These are phyloP conservation scores for Claviceps sp. DNA, from an alignment of 2,329 filamentous ascomycete genomes.

Conservation along the genomic window DNA sequence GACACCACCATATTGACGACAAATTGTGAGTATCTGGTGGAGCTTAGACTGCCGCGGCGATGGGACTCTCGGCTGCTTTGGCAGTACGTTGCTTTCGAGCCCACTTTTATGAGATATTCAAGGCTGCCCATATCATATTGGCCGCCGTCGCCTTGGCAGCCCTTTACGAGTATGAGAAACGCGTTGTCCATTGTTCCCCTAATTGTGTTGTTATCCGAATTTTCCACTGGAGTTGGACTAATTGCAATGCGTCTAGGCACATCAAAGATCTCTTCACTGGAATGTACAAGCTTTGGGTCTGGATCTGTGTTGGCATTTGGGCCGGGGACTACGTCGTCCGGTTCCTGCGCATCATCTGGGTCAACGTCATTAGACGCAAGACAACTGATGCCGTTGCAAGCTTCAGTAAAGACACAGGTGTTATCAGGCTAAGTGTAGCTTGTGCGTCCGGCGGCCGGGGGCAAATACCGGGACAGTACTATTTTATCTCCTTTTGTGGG, in stretches of 20 bases:
- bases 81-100: background rate
- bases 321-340: slow-evolving; percentile 29
- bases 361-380: slow-evolving; percentile 16
- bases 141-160: slow-evolving; percentile 30
- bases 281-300: slow-evolving; percentile 15
- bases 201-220: background rate
- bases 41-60: background rate
- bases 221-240: no score
- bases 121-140: slow-evolving; percentile 30
- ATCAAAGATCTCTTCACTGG: slow-evolving; percentile 9
- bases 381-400: background rate
- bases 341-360: slow-evolving; percentile 21
- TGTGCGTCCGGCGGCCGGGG: slow-evolving; percentile 5
- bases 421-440: background rate
- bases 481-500: slow-evolving; percentile 24
- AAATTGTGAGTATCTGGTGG: no score
- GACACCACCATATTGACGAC: no score
- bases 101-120: slow-evolving; percentile 28
- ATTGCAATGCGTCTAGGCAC: slow-evolving; percentile 4
- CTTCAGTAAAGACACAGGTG: background rate
- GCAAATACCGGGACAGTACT: slow-evolving; percentile 25
- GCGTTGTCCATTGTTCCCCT: background rate
- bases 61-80: background rate
- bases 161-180: slow-evolving; percentile 29
- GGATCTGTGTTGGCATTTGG: slow-evolving; percentile 31